phyloP scores from a whole-genome alignment of 208 protist genomes.

The Wallacemonas sp. region DNA sequence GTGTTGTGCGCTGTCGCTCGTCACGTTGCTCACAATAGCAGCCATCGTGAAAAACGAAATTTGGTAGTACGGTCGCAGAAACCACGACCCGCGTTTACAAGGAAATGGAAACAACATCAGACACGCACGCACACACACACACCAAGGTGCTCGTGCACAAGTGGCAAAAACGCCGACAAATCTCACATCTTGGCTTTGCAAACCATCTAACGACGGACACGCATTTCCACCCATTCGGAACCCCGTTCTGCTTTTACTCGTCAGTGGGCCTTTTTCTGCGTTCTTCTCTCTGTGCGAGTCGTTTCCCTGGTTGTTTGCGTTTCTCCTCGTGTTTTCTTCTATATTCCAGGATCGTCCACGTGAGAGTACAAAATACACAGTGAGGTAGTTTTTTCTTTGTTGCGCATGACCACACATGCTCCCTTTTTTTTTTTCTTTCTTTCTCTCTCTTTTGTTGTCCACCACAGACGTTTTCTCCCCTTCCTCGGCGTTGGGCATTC shows the following conservation, averaged over 20 bases:
- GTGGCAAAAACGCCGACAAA: too few species aligned
- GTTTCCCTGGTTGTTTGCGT: not conserved
- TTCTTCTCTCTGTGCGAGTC: conserved; percentile 2
- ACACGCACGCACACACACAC: too few species aligned
- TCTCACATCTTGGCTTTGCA: too few species aligned
- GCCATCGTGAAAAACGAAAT: not conserved
- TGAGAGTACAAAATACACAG: too few species aligned
- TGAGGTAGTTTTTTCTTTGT: not conserved
- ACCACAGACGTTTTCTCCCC: not conserved
- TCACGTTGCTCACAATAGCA: not conserved
- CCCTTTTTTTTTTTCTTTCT: conserved; percentile 13
- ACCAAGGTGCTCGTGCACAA: too few species aligned
- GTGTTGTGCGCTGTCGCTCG: not conserved
- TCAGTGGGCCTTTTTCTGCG: not conserved
- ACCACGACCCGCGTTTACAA: too few species aligned
- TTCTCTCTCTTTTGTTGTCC: conserved; percentile 23
- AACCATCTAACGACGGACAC: too few species aligned
- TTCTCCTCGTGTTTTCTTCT: conserved; percentile 6
- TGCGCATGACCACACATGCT: not conserved
- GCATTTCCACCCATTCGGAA: too few species aligned
- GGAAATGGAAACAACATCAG: too few species aligned
- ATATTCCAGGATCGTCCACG: not conserved
- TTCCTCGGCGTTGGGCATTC: not conserved
- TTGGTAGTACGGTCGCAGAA: too few species aligned
- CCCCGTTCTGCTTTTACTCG: not conserved